Base-by-base conservation (phyloP, 495 filamentous ascomycete species). In the Penicillium steckii region DNA sequence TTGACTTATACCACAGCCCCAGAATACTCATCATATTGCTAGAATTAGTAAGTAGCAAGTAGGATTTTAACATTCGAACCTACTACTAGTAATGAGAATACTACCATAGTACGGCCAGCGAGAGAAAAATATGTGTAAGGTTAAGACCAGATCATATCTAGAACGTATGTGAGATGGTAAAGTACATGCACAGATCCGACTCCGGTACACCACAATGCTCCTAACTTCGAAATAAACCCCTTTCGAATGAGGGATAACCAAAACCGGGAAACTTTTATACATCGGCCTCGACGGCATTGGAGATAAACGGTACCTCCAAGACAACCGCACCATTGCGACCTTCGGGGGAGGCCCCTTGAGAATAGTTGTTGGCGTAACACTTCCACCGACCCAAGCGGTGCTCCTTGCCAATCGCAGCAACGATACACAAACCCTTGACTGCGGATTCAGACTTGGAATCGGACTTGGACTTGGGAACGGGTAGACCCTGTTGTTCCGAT, bases 351-450 rank as follows among this genome's bases (percentile, higher is more conserved):
- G 63, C 12, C 13, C 71, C 70, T 19, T 73, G 57, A 46, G 65
- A 43, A 38, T 67, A 73, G 52, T 71, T 77, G 43, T 72, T 76
- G 32, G 61, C 56, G 37, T 67, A 78, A 44, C 64, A 70, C 59
- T 82, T 79, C 88, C 89, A 97, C 49, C 86, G 77, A 1, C 88
- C 93, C 26, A 95, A 71, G 18, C 89, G 79, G 61, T 90, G 84
- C 70, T 97, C 92, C 63, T 91, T 95, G 17, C 90, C 92, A 8
- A 92, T 78, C 2, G 85, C 94, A 41, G 82, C 88, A 29, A 92
- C 88, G 33, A 98, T 79, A 52, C 86, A 91, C 0, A 96, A 59
- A 12, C 88, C 89, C 26, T 89, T 86, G 32, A 61, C 46, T 44
- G 71, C 53, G 1, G 65, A n/a, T 6, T 50, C 32, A 9, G 40